Conservation (phyloP, 1,139 yeast genomes). For the Candida sanyaensis region DNA sequence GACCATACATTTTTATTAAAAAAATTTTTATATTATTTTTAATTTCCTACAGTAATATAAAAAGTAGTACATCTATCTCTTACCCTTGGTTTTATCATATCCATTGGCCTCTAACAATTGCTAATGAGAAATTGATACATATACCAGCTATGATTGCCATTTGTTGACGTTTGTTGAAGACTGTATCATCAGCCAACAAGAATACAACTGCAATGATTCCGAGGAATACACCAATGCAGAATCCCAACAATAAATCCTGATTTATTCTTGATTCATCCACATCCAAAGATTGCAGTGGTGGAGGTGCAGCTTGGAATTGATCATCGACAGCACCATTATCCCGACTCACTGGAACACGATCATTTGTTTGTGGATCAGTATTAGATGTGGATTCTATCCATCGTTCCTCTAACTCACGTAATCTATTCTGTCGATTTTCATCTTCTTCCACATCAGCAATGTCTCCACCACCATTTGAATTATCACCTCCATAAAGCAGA, state of each 20-base stretch:
- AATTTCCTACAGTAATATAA: background rate
- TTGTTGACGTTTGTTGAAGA: slow-evolving; percentile 58
- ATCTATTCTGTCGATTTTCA: slow-evolving; percentile 36
- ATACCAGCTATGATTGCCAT: slow-evolving; percentile 68
- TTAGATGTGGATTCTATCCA: slow-evolving; percentile 86
- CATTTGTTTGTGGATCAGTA: slow-evolving; percentile 16
- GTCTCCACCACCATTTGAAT: slow-evolving; percentile 11
- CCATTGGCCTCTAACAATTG: slow-evolving; percentile 54
- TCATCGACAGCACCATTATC: slow-evolving; percentile 1
- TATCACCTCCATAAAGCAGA: slow-evolving; percentile 46
- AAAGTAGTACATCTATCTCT: background rate
- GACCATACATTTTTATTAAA: slow-evolving; percentile 42
- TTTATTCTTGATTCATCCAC: slow-evolving; percentile 44
- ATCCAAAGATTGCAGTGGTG: slow-evolving; percentile 26
- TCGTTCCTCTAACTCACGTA: slow-evolving; percentile 75
- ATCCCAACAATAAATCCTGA: slow-evolving; percentile 63
- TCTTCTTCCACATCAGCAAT: slow-evolving; percentile 46
- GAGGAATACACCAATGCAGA: slow-evolving; percentile 60
- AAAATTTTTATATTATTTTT: background rate
- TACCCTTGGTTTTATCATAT: slow-evolving; percentile 18
- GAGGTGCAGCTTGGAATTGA: slow-evolving; percentile 16
- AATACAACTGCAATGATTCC: slow-evolving; percentile 64
- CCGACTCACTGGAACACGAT: slow-evolving; percentile 4
- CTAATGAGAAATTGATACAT: slow-evolving; percentile 57
- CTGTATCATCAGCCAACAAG: slow-evolving; percentile 53